These are phyloP conservation scores for Fusarium nelsonii DNA, from an alignment of 2,329 filamentous ascomycete genomes.

Conservation along the genomic window DNA sequence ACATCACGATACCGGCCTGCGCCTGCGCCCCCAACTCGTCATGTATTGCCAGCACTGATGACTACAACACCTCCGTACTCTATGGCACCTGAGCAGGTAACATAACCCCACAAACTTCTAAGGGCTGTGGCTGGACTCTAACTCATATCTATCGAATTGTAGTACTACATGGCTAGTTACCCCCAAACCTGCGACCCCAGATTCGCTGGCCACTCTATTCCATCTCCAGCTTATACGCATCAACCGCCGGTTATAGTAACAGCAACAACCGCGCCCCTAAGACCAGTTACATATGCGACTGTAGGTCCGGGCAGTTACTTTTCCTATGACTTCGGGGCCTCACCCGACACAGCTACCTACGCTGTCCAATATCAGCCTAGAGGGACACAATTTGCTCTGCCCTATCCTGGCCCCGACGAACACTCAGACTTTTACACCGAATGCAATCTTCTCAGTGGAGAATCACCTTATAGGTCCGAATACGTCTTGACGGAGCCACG, in stretches of 20 bases:
- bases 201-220: constrained; percentile 18
- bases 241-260: constrained; percentile 8
- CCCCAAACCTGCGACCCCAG: constrained; percentile 7
- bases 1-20: constrained; percentile 21
- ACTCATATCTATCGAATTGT: neutral
- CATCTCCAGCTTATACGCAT: constrained; percentile 14
- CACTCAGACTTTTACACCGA: constrained; percentile 12
- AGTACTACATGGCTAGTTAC: constrained; percentile 35
- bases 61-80: constrained; percentile 28
- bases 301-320: constrained; percentile 23
- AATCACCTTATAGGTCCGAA: constrained; percentile 10
- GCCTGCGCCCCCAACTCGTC: constrained; percentile 17
- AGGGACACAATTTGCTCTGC: constrained; percentile 27
- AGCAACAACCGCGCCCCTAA: neutral
- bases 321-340: constrained; percentile 1
- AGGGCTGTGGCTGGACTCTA: neutral
- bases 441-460: constrained; percentile 1
- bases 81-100: constrained; percentile 39
- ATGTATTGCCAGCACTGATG: constrained; percentile 24
- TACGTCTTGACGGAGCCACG: constrained; percentile 33
- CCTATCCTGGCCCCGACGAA: constrained; percentile 31
- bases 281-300: constrained; percentile 14
- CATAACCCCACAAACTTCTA: neutral
- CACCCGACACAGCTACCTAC: constrained; percentile 15
- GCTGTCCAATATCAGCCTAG: constrained; percentile 30